Base-by-base conservation (phyloP, 352 stramenopile genomes). In the Peronospora destructor region DNA sequence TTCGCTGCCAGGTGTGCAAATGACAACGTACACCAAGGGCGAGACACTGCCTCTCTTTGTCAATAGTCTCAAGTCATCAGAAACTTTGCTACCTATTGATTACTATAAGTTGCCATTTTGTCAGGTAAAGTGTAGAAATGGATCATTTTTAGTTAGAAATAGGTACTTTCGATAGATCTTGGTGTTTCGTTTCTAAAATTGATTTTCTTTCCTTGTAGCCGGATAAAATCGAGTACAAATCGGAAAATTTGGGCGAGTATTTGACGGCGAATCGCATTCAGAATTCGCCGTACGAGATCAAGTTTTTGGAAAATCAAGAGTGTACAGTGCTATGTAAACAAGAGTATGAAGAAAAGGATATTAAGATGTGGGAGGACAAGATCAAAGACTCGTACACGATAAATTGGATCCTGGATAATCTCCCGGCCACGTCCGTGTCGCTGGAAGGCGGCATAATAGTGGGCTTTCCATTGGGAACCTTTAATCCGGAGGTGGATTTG, bases 371-470 rank as follows among this genome's bases (percentile, higher is more conserved):
- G 49, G 86, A 97, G 19, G 70, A 84, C 30, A 95, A 94, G 49
- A 97, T 99, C 62, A 93, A 96, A 50, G 87, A 97, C 63, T 79
- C 96, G 54, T 99, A 99, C 73, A 91, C 95, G 48, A 85, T 98
- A 59, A 98, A 98, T 73, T 98, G 81, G 78, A 99, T 99, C 50
- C 76, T 99, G 8, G 97, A 99, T 80, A 99, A 99, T 71, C 77
- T 99, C 23, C 94, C 96, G 3, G 84, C 95, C 42, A 85, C 73
- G 34, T 84, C 83, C 38, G 61, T 87, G 54, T 82, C 71, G 26
- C 25, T 64, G 3, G 78, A 95, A 19, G 77, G 79, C 6, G 64
- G 59, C 17, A 69, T 89, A 45, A 75, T 74, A 13, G 77, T 95
- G 5, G 86, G 87, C 9, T 97, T 94, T 61, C 79, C 85, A 28